Conservation (phyloP, 2,329 filamentous ascomycete species). For the Talaromyces sp. region DNA sequence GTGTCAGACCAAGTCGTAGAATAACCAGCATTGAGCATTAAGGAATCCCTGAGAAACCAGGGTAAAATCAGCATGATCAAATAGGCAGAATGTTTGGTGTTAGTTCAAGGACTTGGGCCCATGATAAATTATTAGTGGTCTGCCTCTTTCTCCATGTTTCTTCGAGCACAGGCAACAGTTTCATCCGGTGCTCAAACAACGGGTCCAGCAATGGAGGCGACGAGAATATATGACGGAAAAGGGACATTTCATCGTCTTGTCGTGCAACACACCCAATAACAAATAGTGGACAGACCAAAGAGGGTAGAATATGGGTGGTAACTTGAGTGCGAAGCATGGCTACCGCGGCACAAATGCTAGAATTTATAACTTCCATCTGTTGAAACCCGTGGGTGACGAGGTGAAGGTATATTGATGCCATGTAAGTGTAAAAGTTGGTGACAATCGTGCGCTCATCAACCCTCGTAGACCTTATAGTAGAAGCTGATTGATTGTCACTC, state of each 20-base stretch:
- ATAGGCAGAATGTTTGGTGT: not conserved
- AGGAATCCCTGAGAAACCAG: not conserved
- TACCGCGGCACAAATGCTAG: not conserved
- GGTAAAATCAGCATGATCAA: not conserved
- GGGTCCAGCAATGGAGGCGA: not conserved
- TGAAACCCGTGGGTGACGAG: slow-evolving; percentile 1
- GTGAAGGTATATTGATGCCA: slow-evolving; percentile 2
- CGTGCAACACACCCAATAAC: not conserved
- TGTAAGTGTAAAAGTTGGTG: not conserved
- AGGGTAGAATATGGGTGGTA: not conserved
- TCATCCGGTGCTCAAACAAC: not conserved
- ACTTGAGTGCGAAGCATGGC: not conserved
- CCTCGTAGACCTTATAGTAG: not conserved
- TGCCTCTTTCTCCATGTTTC: slow-evolving; percentile 1
- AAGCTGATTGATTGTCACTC: not conserved
- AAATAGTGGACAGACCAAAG: not conserved
- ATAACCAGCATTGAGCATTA: not conserved
- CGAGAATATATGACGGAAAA: not conserved
- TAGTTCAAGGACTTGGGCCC: not conserved
- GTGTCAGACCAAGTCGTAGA: not conserved
- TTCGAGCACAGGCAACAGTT: not conserved
- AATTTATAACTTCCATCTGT: not conserved
- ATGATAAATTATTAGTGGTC: not conserved
- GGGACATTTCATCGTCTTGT: not conserved
- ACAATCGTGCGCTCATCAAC: not conserved